Conservation (phyloP, 768 basidiomycete species). For the Baorangia bicolor region DNA sequence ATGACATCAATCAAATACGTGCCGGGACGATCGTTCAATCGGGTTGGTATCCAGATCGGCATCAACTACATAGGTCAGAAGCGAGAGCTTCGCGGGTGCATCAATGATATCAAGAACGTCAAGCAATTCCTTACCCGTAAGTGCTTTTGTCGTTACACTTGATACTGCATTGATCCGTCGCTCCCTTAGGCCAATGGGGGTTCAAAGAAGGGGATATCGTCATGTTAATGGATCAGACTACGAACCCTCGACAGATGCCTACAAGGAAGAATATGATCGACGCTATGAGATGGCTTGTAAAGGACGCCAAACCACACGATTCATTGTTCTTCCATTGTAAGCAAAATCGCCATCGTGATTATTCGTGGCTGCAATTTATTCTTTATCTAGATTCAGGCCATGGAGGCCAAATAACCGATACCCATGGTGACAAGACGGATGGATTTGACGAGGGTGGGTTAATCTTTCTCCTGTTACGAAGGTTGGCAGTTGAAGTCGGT, state of each 20-base stretch:
- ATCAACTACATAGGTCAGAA: constrained; percentile 72
- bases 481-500: neutral
- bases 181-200: constrained; percentile 40
- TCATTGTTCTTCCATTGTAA: constrained; percentile 75
- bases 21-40: neutral
- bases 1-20: neutral
- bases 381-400: constrained; percentile 78
- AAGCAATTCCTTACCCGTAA: constrained; percentile 63
- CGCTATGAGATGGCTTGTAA: constrained; percentile 67
- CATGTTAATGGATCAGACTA: constrained; percentile 50
- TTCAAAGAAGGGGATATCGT: constrained; percentile 57
- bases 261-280: constrained; percentile 55
- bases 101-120: constrained; percentile 78
- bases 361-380: neutral
- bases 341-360: neutral
- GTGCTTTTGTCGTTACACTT: constrained; percentile 10
- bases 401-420: constrained; percentile 86
- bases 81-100: constrained; percentile 68
- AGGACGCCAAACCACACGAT: constrained; percentile 65
- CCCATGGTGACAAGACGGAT: constrained; percentile 74
- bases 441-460: constrained; percentile 72
- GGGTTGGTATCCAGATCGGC: constrained; percentile 53
- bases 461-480: neutral
- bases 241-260: constrained; percentile 44
- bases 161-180: neutral